Evolutionary conservation across 345 rosid genomes (phyloP), one percentile per base, ranked within the genome.

Genomic region (Noccaea caerulescens): DNA sequence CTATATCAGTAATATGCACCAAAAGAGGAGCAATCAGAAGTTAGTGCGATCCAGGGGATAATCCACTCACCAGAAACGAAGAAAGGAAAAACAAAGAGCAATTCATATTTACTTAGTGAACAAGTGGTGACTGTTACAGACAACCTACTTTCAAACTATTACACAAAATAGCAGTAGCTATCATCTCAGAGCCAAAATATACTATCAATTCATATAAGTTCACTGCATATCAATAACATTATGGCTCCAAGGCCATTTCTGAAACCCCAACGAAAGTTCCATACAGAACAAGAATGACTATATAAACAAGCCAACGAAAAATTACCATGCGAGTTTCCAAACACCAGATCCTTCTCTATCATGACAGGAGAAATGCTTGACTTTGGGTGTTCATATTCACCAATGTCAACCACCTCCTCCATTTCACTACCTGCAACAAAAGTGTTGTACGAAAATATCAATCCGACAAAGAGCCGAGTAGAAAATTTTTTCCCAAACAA

Each of bases 371-470:
- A 86, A 41, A 57, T 66, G 72, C 81, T 65, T 45, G 85, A 79
- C 59, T 69, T 63, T 33, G 86, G 84, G 47, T 79, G 82, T 57
- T 87, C 90, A 73, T 88, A 82, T 36, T 86, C 91, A 45, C 93
- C 89, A 76, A 90, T 80, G 79, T 87, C 97, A 58, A 88, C 68
- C 73, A 84, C 87, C 79, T 88, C 93, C 38, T 78, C 82, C 10
- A 76, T 70, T 56, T 84, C 90, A 81, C 83, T 78, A 72, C 86
- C 97, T 89, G 70, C 41, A 23, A 73, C 12, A 2, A 73, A n/a
- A 20, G 49, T 12, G 11, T 6, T 32, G 62, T 25, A 23, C 62
- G 68, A 54, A 51, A 55, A 25, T 27, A 58, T 61, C 37, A 41
- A 16, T 55, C 34, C 2, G 12, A 42, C 55, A 53, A 11, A 62